These are phyloP conservation scores for Claviceps sp. DNA, from an alignment of 2,329 filamentous ascomycete genomes.

Conservation along the genomic window DNA sequence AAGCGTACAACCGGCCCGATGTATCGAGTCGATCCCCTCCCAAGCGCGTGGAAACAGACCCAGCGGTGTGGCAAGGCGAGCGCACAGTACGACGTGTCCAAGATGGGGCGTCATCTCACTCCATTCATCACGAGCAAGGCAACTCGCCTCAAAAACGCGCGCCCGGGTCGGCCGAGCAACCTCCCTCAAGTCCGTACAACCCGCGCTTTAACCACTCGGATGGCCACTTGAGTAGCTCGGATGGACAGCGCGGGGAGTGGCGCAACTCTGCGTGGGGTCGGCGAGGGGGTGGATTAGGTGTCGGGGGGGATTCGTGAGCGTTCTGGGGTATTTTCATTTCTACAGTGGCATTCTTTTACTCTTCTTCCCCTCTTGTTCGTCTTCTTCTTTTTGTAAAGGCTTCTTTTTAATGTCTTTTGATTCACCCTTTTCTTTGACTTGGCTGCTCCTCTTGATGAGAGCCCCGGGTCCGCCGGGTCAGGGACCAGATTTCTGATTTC, in stretches of 20 bases:
- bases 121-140: constrained; percentile 24
- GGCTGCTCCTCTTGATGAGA: background rate
- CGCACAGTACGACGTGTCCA: constrained; percentile 69
- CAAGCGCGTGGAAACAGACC: constrained; percentile 73
- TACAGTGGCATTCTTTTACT: background rate
- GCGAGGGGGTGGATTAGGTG: constrained; percentile 35
- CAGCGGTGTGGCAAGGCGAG: constrained; percentile 70
- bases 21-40: constrained; percentile 41
- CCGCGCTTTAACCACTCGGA: constrained; percentile 31
- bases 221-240: constrained; percentile 24
- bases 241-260: constrained; percentile 39
- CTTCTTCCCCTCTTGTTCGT: background rate
- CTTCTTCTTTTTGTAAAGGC: background rate
- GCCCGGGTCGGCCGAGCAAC: constrained; percentile 30
- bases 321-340: background rate
- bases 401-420: background rate
- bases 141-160: constrained; percentile 36
- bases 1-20: constrained; percentile 43
- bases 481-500: no score
- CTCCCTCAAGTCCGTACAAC: constrained; percentile 26
- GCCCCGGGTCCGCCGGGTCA: no score
- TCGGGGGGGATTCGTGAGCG: constrained; percentile 28
- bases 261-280: constrained; percentile 42
- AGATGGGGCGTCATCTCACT: constrained; percentile 33
- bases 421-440: background rate